Evolutionary conservation across 2,329 filamentous ascomycete genomes (phyloP).

Genomic region (Fusarium sp.): DNA sequence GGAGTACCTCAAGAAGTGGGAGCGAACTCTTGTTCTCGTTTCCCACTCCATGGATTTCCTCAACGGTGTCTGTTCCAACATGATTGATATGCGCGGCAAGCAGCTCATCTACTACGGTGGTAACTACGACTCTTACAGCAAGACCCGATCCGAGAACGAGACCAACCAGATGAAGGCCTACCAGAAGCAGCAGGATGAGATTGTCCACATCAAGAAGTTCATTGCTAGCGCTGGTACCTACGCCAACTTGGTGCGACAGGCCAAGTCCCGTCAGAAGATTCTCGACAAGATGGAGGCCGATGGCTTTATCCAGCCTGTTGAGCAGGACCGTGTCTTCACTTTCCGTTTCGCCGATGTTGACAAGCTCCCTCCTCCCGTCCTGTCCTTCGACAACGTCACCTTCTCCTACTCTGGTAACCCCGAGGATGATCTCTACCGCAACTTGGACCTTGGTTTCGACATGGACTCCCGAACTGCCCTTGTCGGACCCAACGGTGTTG

Average conservation of each 20-base stretch:
- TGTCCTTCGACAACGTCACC: constrained; percentile 96
- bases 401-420: constrained; percentile 95
- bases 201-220: constrained; percentile 99
- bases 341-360: constrained; percentile 99
- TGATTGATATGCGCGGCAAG: constrained; percentile 97
- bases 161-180: constrained; percentile 99
- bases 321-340: constrained; percentile 87
- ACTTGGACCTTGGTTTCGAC: constrained; percentile 98
- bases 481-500: constrained; percentile 98
- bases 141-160: constrained; percentile 94
- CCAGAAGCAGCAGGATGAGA: constrained; percentile 99
- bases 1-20: constrained; percentile 99
- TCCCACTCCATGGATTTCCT: constrained; percentile 99
- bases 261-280: constrained; percentile 99
- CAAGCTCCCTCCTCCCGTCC: constrained; percentile 96
- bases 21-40: constrained; percentile 93
- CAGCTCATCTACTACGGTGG: constrained; percentile 97
- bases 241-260: constrained; percentile 98
- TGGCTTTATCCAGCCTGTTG: constrained; percentile 94
- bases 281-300: constrained; percentile 99
- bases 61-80: constrained; percentile 97
- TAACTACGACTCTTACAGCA: constrained; percentile 98
- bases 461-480: constrained; percentile 99
- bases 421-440: constrained; percentile 93
- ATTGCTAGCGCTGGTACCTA: constrained; percentile 99